Evolutionary conservation across 2,329 filamentous ascomycete species (phyloP).

Genomic region (Colletotrichum cordylinicola): DNA sequence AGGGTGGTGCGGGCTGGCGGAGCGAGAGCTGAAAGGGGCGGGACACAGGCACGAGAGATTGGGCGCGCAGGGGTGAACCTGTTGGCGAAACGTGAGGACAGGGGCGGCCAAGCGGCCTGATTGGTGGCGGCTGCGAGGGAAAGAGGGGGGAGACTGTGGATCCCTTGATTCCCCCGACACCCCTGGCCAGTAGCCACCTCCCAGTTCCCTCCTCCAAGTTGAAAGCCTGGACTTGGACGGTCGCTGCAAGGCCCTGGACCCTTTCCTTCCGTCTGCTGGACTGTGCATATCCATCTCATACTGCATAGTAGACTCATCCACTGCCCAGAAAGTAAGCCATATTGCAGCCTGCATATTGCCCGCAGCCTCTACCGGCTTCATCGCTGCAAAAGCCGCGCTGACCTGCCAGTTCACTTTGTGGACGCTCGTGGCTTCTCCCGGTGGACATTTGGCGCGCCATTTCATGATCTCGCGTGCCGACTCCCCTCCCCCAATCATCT

Average conservation of each 20-base stretch:
- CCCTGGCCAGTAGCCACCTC: slow-evolving; percentile 6
- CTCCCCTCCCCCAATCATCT: neutral
- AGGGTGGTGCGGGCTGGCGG: slow-evolving; percentile 6
- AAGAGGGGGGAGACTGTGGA: neutral
- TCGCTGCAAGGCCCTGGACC: neutral
- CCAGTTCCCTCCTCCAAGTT: too few relatives aligned
- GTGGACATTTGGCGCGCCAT: slow-evolving; percentile 1
- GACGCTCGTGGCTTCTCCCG: neutral
- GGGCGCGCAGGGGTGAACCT: slow-evolving; percentile 4
- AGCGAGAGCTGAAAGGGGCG: slow-evolving; percentile 18
- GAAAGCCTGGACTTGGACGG: neutral
- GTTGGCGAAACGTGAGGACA: slow-evolving; percentile 13
- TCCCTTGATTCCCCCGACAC: slow-evolving; percentile 21
- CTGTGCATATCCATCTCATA: neutral
- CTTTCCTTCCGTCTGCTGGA: neutral
- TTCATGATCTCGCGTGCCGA: neutral
- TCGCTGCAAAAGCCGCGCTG: neutral
- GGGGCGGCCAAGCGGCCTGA: neutral
- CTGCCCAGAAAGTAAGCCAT: slow-evolving; percentile 1
- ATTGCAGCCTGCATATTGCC: neutral
- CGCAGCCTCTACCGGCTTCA: neutral
- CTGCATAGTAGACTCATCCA: too few relatives aligned
- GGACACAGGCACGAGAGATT: slow-evolving; percentile 23
- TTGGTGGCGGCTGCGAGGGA: neutral
- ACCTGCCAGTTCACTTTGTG: neutral